Evolutionary conservation across 192 early-diverging fungal species (phyloP).

Genomic region (Coemansia erecta): DNA sequence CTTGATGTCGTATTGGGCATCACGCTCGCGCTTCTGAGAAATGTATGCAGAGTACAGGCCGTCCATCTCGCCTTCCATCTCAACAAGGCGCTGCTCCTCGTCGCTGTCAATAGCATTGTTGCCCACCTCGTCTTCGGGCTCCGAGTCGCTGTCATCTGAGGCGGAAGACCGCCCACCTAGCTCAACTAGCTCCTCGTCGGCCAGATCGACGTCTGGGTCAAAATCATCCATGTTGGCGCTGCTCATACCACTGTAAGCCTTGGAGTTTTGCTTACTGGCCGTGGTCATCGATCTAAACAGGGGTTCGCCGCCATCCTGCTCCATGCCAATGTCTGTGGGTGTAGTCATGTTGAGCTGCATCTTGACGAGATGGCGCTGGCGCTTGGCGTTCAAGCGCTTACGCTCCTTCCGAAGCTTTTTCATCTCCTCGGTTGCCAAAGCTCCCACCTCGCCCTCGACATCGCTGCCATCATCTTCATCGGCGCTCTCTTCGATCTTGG

Average conservation of each 20-base stretch:
- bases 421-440: slow-evolving; percentile 48
- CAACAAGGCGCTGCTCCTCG: slow-evolving; percentile 56
- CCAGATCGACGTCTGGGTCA: slow-evolving; percentile 43
- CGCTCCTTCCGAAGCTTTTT: slow-evolving; percentile 56
- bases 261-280: slow-evolving; percentile 37
- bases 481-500: slow-evolving; percentile 43
- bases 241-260: slow-evolving; percentile 33
- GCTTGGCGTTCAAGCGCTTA: slow-evolving; percentile 67
- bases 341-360: slow-evolving; percentile 82
- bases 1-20: slow-evolving; percentile 74
- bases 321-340: slow-evolving; percentile 72
- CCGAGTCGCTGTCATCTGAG: slow-evolving; percentile 21
- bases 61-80: slow-evolving; percentile 62
- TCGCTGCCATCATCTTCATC: slow-evolving; percentile 45
- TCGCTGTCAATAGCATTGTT: slow-evolving; percentile 56
- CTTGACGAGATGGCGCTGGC: slow-evolving; percentile 64
- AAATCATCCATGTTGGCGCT: slow-evolving; percentile 51
- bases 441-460: slow-evolving; percentile 49
- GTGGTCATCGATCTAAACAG: slow-evolving; percentile 59
- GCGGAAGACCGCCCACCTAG: slow-evolving; percentile 47
- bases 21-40: slow-evolving; percentile 67
- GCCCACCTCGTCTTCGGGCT: slow-evolving; percentile 38
- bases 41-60: slow-evolving; percentile 69
- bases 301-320: slow-evolving; percentile 58
- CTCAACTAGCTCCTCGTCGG: slow-evolving; percentile 54